Conservation (phyloP, 805 yeast species). For the Wickerhamomyces tratensis region DNA sequence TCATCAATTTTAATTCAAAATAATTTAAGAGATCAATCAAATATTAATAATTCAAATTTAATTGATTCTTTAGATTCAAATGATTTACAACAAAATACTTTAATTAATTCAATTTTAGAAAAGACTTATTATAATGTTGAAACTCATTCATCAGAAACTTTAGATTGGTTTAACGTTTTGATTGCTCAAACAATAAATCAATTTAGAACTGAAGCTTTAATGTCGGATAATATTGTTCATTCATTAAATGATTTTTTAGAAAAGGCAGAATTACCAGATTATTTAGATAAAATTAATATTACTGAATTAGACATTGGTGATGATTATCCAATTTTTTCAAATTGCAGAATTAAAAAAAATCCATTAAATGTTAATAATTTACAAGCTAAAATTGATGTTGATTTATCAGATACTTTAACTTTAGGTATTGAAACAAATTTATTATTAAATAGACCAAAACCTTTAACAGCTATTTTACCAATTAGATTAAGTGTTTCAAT, state of each 20-base stretch:
- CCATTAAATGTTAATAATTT: conserved; percentile 37
- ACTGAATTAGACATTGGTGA: conserved; percentile 90
- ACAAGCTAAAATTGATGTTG: conserved; percentile 90
- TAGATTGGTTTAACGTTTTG: conserved; percentile 95
- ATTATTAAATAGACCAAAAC: conserved; percentile 72
- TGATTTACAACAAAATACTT: conserved; percentile 9
- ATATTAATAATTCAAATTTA: background rate
- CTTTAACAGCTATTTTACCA: conserved; percentile 81
- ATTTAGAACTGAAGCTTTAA: conserved; percentile 79
- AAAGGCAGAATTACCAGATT: conserved; percentile 62
- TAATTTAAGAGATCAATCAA: conserved; percentile 24
- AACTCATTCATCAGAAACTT: conserved; percentile 78
- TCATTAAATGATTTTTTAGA: conserved; percentile 60
- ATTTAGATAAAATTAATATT: conserved; percentile 64
- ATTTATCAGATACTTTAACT: conserved; percentile 77
- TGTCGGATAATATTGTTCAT: conserved; percentile 75
- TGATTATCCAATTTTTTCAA: conserved; percentile 91
- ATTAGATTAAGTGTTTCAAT: conserved; percentile 77
- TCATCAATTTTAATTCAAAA: conserved; percentile 14
- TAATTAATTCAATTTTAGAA: conserved; percentile 53
- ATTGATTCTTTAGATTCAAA: conserved; percentile 1
- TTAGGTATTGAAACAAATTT: conserved; percentile 77
- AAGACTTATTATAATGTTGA: conserved; percentile 89
- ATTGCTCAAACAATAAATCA: conserved; percentile 87
- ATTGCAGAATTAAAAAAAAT: conserved; percentile 70